These are phyloP conservation scores for Penicillium sp. DNA, from an alignment of 2,329 filamentous ascomycete species.

Conservation along the genomic window DNA sequence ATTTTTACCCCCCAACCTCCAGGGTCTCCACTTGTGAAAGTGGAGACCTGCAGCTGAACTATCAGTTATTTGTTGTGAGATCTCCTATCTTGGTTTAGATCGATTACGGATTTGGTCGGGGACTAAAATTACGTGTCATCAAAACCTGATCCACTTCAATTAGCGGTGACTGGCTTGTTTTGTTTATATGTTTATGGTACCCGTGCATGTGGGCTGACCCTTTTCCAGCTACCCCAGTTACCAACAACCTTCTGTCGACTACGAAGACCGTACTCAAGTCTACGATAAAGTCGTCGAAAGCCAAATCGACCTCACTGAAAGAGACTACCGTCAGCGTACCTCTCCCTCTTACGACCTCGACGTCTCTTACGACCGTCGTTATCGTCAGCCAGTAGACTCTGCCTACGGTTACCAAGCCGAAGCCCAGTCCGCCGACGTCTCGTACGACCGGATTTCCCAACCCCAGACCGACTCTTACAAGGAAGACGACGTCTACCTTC, in stretches of 20 bases:
- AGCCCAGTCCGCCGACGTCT: slow-evolving; percentile 28
- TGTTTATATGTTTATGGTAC: slow-evolving; percentile 28
- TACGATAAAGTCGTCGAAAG: slow-evolving; percentile 46
- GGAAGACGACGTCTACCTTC: slow-evolving; percentile 36
- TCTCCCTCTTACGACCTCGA: slow-evolving; percentile 54
- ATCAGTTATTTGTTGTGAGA: slow-evolving; percentile 20
- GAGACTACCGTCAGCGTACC: slow-evolving; percentile 66
- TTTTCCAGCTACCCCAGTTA: slow-evolving; percentile 51
- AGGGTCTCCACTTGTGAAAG: slow-evolving; percentile 6
- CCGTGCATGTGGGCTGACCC: slow-evolving; percentile 24
- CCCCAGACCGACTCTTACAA: slow-evolving; percentile 35
- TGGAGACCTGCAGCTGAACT: slow-evolving; percentile 15
- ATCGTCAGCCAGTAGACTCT: slow-evolving; percentile 27
- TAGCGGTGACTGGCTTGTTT: slow-evolving; percentile 28
- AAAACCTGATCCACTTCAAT: slow-evolving; percentile 28
- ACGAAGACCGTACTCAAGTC: slow-evolving; percentile 44
- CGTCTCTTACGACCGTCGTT: slow-evolving; percentile 42
- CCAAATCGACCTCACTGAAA: slow-evolving; percentile 55
- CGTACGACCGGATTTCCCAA: slow-evolving; percentile 33
- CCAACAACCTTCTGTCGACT: slow-evolving; percentile 54
- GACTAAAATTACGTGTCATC: slow-evolving; percentile 29
- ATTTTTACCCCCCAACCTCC: background rate
- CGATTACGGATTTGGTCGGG: slow-evolving; percentile 21
- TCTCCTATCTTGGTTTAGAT: slow-evolving; percentile 27
- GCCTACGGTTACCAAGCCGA: slow-evolving; percentile 25